A percentile compares a stretch with the other conserved stretches of the same genome.
Evolutionary conservation across 495 filamentous ascomycete genomes (phyloP).

Genomic region (Geoglossum glabrum): DNA sequence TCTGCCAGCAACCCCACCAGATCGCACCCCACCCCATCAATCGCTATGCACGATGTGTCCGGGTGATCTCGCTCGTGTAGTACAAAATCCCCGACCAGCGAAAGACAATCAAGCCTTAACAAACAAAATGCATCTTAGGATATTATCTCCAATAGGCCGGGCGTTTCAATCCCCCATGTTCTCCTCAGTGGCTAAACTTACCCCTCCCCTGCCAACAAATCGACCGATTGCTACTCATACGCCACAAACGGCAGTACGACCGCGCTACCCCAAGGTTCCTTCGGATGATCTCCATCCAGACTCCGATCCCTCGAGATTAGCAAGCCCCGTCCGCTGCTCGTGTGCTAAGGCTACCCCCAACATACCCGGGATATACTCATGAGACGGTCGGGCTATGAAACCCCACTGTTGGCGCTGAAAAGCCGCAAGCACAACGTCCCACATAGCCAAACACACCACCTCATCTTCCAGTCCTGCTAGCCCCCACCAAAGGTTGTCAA

Average conservation of each 20-base stretch:
- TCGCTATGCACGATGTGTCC: neutral
- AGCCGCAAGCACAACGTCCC: neutral
- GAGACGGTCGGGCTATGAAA: neutral
- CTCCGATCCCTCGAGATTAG: neutral
- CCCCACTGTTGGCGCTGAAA: neutral
- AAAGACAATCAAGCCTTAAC: no score
- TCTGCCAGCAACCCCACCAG: neutral
- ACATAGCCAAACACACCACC: neutral
- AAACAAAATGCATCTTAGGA: neutral
- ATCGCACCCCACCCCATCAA: neutral
- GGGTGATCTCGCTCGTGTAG: neutral
- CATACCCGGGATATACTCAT: neutral
- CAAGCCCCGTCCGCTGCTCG: neutral
- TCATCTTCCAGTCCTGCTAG: neutral
- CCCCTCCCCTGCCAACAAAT: neutral
- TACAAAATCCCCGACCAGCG: neutral
- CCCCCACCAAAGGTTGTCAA: neutral
- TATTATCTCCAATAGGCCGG: neutral
- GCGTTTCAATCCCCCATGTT: neutral
- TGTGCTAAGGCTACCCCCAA: neutral
- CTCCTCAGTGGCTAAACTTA: neutral
- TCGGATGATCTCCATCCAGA: neutral
- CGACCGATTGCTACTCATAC: neutral
- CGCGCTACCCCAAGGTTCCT: neutral
- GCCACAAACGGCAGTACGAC: conserved; percentile 1